These are phyloP conservation scores for Nicotiana tabacum DNA, from an alignment of 257 asterid species.

Conservation along the genomic window DNA sequence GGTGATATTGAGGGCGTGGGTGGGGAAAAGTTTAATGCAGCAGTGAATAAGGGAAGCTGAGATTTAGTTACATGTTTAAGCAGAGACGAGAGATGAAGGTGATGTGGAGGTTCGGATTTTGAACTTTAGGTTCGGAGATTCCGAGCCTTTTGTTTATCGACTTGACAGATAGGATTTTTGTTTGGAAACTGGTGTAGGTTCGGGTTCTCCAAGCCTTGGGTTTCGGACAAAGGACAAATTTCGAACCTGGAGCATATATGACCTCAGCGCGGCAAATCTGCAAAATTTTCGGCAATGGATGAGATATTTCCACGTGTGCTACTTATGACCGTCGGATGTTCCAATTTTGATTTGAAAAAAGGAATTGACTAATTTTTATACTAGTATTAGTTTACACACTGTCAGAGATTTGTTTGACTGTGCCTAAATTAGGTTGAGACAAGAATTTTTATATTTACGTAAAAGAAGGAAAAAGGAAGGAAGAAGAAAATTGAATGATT, in stretches of 20 bases:
- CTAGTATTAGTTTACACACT: neutral
- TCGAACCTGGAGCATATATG: constrained; percentile 46
- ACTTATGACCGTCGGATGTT: neutral
- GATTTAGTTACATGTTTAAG: neutral
- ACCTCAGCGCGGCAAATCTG: constrained; percentile 63
- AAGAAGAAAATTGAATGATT: neutral
- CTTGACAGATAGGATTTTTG: neutral
- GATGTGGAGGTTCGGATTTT: constrained; percentile 17
- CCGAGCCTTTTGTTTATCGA: constrained; percentile 29
- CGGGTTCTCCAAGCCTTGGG: constrained; percentile 42
- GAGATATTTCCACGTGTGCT: constrained; percentile 17
- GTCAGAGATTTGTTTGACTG: constrained; percentile 5
- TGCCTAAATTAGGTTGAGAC: neutral
- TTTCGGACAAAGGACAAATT: constrained; percentile 45
- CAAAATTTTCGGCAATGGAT: constrained; percentile 12
- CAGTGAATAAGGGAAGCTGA: neutral
- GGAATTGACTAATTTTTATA: neutral
- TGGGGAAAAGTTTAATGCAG: neutral
- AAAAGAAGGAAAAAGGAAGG: neutral
- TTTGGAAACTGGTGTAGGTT: constrained; percentile 6
- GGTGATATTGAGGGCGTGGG: neutral
- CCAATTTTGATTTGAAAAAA: neutral
- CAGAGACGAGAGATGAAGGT: neutral
- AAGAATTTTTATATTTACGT: neutral
- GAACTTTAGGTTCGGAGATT: neutral